Conservation (phyloP, 2,329 filamentous ascomycete species). For the Hyphodiscus sp. region DNA sequence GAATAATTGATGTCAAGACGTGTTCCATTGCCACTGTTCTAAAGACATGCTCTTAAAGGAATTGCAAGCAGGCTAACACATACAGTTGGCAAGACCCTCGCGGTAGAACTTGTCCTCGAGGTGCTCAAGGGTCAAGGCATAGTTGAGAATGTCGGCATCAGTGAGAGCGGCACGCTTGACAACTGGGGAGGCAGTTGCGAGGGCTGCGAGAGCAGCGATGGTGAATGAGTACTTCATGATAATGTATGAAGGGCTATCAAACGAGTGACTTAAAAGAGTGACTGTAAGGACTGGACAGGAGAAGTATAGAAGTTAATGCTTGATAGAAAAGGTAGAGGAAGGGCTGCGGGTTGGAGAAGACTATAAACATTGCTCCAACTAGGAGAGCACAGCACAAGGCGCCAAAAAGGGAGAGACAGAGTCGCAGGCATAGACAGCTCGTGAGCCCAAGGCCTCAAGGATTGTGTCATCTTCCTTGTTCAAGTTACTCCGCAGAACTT, state of each 20-base stretch:
- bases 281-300: slow-evolving; percentile 3
- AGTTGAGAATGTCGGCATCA: slow-evolving; percentile 34
- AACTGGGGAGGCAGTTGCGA: slow-evolving; percentile 7
- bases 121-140: slow-evolving; percentile 46
- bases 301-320: background rate
- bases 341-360: too few relatives aligned
- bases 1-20: too few relatives aligned
- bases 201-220: slow-evolving; percentile 15
- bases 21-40: too few relatives aligned
- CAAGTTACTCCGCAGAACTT: too few relatives aligned
- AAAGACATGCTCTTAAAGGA: too few relatives aligned
- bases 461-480: too few relatives aligned
- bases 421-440: too few relatives aligned
- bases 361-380: too few relatives aligned
- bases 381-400: too few relatives aligned
- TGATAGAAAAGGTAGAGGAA: background rate
- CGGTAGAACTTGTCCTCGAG: slow-evolving; percentile 58
- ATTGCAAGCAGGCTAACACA: background rate
- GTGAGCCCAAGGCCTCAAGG: too few relatives aligned
- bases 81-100: slow-evolving; percentile 48
- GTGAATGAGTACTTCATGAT: slow-evolving; percentile 19
- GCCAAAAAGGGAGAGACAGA: too few relatives aligned
- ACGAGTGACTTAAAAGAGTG: slow-evolving; percentile 6
- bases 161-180: slow-evolving; percentile 7
- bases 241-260: background rate